Evolutionary conservation across 176 grass and related monocot genomes (phyloP), one percentile per base, ranked within the genome.

Genomic region (Puccinellia tenuiflora): DNA sequence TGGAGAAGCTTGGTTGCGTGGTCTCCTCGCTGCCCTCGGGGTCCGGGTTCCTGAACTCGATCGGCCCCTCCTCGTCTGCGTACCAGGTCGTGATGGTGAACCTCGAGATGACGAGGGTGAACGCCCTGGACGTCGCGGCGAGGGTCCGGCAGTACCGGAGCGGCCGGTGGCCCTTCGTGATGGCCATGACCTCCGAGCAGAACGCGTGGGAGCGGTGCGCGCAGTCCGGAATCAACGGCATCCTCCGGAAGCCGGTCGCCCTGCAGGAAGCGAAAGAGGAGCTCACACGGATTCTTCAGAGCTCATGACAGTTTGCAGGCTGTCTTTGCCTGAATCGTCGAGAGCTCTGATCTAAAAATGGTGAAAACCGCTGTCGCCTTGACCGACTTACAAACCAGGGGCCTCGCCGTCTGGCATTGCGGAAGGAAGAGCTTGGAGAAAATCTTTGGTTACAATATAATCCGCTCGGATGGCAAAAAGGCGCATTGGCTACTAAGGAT

Each of bases 1-100:
- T 97, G n/a, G 86, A 92, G 61, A 97, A 85, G 80, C 84, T 97
- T 1, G 90, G 92, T 7, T 97, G 90, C 10, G 81, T 67, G 3
- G 95, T 94, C 18, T 94, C 74, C 31, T 85, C 81, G 0, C 77
- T 87, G 5, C 82, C 90, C 20, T 94, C 90, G 13, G 90, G 92
- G 16, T 83, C 75, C 1, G 85, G 91, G 35, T 91, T 87, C 84
- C 67, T 94, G 81, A 93, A 75, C 78, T 84, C 62, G 0, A 20
- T 98, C 4, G 86, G 74, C 0, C 47, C 86, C 28, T 81, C 88
- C 2, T 74, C 70, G 4, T 10, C 81, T 8, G 46, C 81, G 0
- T 94, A 73, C 33, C 90, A 94, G 81, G 61, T 97, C 1, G 35
- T 97, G 43, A 42, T 94, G 57, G 42, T 94, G 62, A 90, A 94